Conservation (phyloP, 495 filamentous ascomycete genomes). For the Neurospora intermedia region DNA sequence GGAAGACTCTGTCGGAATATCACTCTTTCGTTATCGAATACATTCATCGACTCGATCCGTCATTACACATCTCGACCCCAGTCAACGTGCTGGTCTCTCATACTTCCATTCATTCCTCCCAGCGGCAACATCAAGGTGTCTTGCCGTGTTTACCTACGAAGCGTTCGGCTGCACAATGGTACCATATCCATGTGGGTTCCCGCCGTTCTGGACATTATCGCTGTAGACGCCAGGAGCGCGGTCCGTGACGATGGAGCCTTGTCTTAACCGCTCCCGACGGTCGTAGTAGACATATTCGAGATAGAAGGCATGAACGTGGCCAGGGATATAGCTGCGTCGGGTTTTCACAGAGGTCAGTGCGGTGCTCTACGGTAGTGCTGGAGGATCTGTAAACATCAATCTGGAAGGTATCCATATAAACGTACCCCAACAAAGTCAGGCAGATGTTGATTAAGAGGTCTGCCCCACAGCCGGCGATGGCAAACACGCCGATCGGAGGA, state of each 20-base stretch:
- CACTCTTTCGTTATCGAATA: neutral
- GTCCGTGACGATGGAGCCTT: conserved; percentile 34
- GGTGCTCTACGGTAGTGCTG: neutral
- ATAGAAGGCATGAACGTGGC: conserved; percentile 87
- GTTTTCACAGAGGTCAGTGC: neutral
- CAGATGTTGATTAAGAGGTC: conserved; percentile 86
- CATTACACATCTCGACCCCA: neutral
- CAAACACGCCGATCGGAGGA: conserved; percentile 31
- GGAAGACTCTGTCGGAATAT: neutral
- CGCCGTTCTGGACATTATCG: conserved; percentile 64
- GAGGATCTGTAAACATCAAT: neutral
- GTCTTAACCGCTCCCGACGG: conserved; percentile 45
- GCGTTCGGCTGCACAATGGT: conserved; percentile 33
- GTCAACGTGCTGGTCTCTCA: neutral
- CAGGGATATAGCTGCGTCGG: conserved; percentile 54
- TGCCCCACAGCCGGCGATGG: conserved; percentile 47
- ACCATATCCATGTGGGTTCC: conserved; percentile 38
- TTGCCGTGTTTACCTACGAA: neutral
- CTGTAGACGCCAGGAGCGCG: conserved; percentile 71
- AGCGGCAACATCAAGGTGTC: neutral
- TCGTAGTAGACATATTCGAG: conserved; percentile 80
- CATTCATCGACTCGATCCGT: neutral
- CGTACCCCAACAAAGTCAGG: conserved; percentile 53
- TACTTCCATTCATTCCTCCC: neutral
- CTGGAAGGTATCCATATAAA: neutral